These are phyloP conservation scores for Lachnellula suecica DNA, from an alignment of 2,329 filamentous ascomycete species.

Conservation along the genomic window DNA sequence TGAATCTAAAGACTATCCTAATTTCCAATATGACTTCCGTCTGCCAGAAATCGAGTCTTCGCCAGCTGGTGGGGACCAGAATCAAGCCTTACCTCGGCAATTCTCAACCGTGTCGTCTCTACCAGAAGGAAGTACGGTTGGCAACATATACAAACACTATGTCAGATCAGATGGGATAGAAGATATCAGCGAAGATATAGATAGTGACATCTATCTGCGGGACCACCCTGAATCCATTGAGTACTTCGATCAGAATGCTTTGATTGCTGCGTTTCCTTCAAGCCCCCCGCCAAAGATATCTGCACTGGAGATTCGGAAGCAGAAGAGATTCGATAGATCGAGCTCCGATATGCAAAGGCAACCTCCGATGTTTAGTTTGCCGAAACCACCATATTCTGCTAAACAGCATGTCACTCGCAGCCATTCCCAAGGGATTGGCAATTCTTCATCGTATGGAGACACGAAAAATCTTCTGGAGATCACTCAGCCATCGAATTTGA, in stretches of 20 bases:
- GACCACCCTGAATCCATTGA: not conserved
- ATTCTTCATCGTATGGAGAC: constrained; percentile 21
- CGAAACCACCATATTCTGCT: constrained; percentile 3
- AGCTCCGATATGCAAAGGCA: not conserved
- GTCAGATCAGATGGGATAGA: constrained; percentile 7
- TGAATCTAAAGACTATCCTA: not conserved
- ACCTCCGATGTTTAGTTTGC: constrained; percentile 12
- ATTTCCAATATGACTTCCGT: not conserved
- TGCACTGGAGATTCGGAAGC: constrained; percentile 11
- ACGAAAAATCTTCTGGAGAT: constrained; percentile 21
- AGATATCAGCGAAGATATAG: constrained; percentile 2
- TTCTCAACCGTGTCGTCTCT: constrained; percentile 1
- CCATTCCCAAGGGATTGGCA: constrained; percentile 8
- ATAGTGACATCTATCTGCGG: not conserved
- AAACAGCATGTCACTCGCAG: constrained; percentile 3
- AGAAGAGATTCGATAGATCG: constrained; percentile 7
- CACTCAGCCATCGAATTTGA: constrained; percentile 4
- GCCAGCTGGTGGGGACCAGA: not conserved
- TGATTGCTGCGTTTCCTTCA: constrained; percentile 3
- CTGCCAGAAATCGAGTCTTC: not conserved
- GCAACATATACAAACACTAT: constrained; percentile 29
- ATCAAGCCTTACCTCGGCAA: not conserved
- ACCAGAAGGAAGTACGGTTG: constrained; percentile 28
- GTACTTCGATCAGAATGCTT: not conserved
- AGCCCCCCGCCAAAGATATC: constrained; percentile 5